Evolutionary conservation across 2,329 filamentous ascomycete genomes (phyloP).

Genomic region (Conoideocrella luteorostrata): DNA sequence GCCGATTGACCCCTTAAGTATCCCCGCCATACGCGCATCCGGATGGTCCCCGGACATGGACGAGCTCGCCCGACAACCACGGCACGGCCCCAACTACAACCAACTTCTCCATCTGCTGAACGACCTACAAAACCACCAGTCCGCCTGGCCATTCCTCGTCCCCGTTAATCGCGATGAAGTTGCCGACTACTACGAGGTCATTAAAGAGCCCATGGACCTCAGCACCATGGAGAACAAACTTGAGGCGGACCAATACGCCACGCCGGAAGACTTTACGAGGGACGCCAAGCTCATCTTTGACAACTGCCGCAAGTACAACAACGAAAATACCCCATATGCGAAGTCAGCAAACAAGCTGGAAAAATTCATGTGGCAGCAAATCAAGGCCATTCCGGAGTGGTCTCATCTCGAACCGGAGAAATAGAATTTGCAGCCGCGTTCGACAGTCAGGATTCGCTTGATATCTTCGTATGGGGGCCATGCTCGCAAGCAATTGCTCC

Average conservation of each 20-base stretch:
- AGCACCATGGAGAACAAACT: conserved; percentile 94
- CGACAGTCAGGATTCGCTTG: conserved; percentile 6
- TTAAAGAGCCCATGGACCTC: conserved; percentile 95
- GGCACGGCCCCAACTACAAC: conserved; percentile 94
- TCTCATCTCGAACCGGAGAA: conserved; percentile 52
- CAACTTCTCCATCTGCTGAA: conserved; percentile 88
- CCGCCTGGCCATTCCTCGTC: conserved; percentile 89
- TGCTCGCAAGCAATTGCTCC: neutral
- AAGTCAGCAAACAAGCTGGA: conserved; percentile 91
- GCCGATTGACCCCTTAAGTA: conserved; percentile 77
- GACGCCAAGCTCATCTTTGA: conserved; percentile 87
- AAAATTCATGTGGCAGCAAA: conserved; percentile 92
- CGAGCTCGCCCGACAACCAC: conserved; percentile 86
- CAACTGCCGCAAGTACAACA: conserved; percentile 95
- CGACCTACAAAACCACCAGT: conserved; percentile 88
- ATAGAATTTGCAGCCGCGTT: conserved; percentile 20
- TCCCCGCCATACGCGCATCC: conserved; percentile 82
- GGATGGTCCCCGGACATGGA: conserved; percentile 99
- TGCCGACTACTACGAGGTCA: conserved; percentile 97
- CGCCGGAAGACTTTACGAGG: conserved; percentile 84
- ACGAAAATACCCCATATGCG: conserved; percentile 87
- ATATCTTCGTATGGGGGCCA: neutral
- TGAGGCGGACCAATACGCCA: conserved; percentile 75
- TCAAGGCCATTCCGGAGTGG: conserved; percentile 91
- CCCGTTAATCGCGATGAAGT: conserved; percentile 96